Percentiles rank a stretch among this genome's conserved stretches.
phyloP scores from a whole-genome alignment of 2,329 filamentous ascomycete species.

The Thermothelomyces thermophilus region DNA sequence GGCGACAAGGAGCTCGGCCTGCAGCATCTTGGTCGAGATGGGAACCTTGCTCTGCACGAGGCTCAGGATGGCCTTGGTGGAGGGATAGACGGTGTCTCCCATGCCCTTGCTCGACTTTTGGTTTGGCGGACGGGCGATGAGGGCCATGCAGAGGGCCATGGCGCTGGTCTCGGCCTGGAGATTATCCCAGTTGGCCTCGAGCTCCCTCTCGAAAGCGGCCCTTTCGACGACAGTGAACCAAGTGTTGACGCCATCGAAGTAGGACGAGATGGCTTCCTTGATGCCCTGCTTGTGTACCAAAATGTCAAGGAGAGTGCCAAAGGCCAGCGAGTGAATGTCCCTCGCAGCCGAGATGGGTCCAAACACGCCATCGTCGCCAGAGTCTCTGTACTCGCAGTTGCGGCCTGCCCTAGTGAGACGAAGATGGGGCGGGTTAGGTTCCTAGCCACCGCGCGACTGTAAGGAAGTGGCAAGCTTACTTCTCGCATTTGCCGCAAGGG shows the following conservation, averaged over 20 bases:
- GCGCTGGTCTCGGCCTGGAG: constrained; percentile 26
- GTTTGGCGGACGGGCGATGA: constrained; percentile 23
- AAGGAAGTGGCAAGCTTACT: constrained; percentile 21
- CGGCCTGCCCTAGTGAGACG: background rate
- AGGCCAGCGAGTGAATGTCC: constrained; percentile 25
- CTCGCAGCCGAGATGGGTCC: constrained; percentile 25
- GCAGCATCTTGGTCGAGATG: constrained; percentile 24
- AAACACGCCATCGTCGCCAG: constrained; percentile 16
- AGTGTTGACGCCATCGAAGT: constrained; percentile 26
- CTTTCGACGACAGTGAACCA: constrained; percentile 29
- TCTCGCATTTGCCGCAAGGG: constrained; percentile 27
- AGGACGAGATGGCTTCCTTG: constrained; percentile 23
- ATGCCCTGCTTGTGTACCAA: constrained; percentile 22
- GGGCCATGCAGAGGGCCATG: constrained; percentile 27
- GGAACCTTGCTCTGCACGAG: constrained; percentile 25
- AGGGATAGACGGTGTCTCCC: constrained; percentile 25
- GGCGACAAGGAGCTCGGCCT: constrained; percentile 27
- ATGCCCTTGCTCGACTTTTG: constrained; percentile 20
- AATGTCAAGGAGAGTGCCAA: constrained; percentile 25
- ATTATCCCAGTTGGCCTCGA: constrained; percentile 24
- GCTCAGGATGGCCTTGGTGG: constrained; percentile 25
- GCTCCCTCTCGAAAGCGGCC: constrained; percentile 20
- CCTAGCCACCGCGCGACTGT: background rate
- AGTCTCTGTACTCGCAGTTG: constrained; percentile 9
- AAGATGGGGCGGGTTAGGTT: background rate